Percentiles rank a stretch among this genome's conserved stretches.
Conservation (phyloP, 2,329 filamentous ascomycete genomes). For the Ceratocystiopsis minuta region DNA sequence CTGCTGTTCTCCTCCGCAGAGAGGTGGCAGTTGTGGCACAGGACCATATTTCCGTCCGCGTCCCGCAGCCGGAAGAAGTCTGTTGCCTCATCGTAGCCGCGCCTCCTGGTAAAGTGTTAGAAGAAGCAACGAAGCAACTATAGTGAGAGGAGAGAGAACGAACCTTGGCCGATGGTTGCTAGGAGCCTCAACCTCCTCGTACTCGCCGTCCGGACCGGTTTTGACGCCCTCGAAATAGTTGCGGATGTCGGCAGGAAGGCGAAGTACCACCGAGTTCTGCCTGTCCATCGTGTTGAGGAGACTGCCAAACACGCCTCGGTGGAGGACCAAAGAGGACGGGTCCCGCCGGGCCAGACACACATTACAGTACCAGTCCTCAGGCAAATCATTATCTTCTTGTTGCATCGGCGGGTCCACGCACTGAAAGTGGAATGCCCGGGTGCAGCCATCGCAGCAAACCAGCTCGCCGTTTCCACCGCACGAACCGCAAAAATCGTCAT, state of each 20-base stretch:
- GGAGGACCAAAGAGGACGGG: slow-evolving; percentile 25
- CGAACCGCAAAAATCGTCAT: slow-evolving; percentile 77
- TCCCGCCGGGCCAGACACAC: slow-evolving; percentile 39
- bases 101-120: slow-evolving; percentile 9
- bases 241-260: slow-evolving; percentile 52
- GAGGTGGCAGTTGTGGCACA: slow-evolving; percentile 61
- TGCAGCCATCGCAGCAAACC: slow-evolving; percentile 86
- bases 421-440: slow-evolving; percentile 73
- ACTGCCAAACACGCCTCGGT: slow-evolving; percentile 39
- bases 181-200: slow-evolving; percentile 45
- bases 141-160: neutral
- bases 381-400: slow-evolving; percentile 39
- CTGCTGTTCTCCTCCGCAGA: slow-evolving; percentile 39
- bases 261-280: slow-evolving; percentile 54
- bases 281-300: slow-evolving; percentile 48
- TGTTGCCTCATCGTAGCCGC: slow-evolving; percentile 43
- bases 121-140: neutral
- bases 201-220: slow-evolving; percentile 60
- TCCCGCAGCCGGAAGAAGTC: slow-evolving; percentile 55
- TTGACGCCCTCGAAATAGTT: slow-evolving; percentile 65
- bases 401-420: slow-evolving; percentile 71
- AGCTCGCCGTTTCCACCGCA: slow-evolving; percentile 73
- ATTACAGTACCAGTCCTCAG: slow-evolving; percentile 75
- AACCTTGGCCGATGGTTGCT: slow-evolving; percentile 2
- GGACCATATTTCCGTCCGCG: slow-evolving; percentile 51